Evolutionary conservation across 2,329 filamentous ascomycete genomes (phyloP), one percentile per base, ranked within the genome.

Genomic region (Gnomoniopsis sp.): DNA sequence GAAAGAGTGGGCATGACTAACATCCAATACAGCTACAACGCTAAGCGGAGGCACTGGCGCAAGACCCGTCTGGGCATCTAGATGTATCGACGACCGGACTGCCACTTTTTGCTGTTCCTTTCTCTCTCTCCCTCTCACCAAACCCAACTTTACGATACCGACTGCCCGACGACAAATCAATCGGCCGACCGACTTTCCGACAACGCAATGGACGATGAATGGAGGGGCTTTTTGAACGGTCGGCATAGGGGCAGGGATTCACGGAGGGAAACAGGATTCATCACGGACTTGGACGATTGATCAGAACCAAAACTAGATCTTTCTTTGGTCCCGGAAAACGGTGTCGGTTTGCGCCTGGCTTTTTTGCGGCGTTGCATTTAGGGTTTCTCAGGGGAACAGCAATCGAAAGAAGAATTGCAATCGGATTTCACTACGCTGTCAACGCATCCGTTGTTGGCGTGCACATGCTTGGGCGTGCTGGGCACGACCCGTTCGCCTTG

Each of bases 51-150:
- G 83, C 95, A 99, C 80, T 99, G 95, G 95, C 91, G 95, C 85
- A 99, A 99, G 93, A 98, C 95, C 77, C 90, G 92, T 78, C 91
- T 99, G 82, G 92, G 92, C 77, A 96, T 99, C 85, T 99, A 95
- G 85, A 86, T 80, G 77, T 79, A 76, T 83, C 78, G 73, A 76
- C 73, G 70, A 53, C 43, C 48, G 38, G 46, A 59, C 57, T 62
- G 57, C 60, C 60, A 56, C 53, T 57, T 59, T 53, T 51, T 57
- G 50, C 53, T 62, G 53, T 53, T 59, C 67, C 66, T 64, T 70
- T 71, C n/a, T n/a, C n/a, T n/a, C n/a, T n/a, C n/a, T 64, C 55
- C 52, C 61, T 57, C 56, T 47, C 44, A 54, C 57, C 46, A 55
- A 46, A 19, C 23, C 51, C 36, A 33, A 53, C 55, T 55, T 53